Conservation (phyloP, 2,329 filamentous ascomycete genomes). For the Polytolypa hystricis region DNA sequence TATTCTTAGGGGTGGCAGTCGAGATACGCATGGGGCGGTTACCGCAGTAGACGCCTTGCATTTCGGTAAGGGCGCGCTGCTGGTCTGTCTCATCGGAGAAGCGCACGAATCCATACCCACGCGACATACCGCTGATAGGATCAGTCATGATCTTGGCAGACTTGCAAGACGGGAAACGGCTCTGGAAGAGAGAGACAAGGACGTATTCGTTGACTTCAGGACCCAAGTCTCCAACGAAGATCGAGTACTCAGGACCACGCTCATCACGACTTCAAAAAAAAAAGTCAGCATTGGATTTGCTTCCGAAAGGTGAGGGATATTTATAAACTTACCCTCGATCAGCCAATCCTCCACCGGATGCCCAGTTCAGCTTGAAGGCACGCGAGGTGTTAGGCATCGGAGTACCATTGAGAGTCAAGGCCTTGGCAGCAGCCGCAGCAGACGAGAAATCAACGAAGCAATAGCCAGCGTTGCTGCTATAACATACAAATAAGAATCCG, state of each 20-base stretch:
- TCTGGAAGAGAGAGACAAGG: constrained; percentile 91
- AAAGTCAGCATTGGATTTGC: constrained; percentile 6
- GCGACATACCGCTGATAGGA: constrained; percentile 92
- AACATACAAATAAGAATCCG: neutral
- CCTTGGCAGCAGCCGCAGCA: constrained; percentile 79
- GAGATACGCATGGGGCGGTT: constrained; percentile 98
- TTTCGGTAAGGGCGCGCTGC: constrained; percentile 89
- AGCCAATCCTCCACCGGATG: constrained; percentile 86
- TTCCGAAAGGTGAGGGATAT: neutral
- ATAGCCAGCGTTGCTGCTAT: constrained; percentile 83
- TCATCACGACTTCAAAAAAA: constrained; percentile 59
- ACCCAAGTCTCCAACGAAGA: constrained; percentile 95
- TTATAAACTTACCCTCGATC: constrained; percentile 60
- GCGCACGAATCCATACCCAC: constrained; percentile 94
- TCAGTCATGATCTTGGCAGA: constrained; percentile 99
- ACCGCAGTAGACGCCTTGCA: constrained; percentile 98
- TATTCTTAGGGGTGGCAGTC: constrained; percentile 94
- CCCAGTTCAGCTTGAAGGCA: constrained; percentile 99
- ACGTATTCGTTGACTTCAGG: constrained; percentile 99
- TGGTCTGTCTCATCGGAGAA: constrained; percentile 94
- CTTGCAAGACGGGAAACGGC: constrained; percentile 93
- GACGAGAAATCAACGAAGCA: constrained; percentile 92
- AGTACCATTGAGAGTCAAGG: constrained; percentile 76
- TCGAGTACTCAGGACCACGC: constrained; percentile 88
- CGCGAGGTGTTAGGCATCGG: constrained; percentile 88